phyloP scores from a whole-genome alignment of 192 early-diverging fungal genomes.

The Linnemannia schmuckeri region DNA sequence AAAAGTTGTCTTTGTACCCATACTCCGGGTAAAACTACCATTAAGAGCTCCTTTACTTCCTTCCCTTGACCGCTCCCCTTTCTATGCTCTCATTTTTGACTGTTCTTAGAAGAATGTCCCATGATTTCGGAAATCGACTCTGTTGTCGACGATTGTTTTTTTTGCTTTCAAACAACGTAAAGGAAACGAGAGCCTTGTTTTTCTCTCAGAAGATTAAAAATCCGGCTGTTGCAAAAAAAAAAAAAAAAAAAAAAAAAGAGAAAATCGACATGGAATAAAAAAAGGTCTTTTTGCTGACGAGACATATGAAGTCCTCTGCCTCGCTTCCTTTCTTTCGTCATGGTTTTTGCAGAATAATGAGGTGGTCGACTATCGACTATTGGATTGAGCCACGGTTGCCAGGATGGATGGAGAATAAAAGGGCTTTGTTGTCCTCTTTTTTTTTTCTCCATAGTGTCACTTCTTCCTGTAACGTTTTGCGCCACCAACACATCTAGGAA shows the following conservation, averaged over 20 bases:
- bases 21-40: background rate
- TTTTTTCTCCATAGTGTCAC: background rate
- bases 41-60: background rate
- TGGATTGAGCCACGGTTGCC: slow-evolving; percentile 1
- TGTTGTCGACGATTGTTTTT: background rate
- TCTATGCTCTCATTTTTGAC: background rate
- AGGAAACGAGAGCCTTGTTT: background rate
- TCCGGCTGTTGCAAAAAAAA: background rate
- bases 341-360: background rate
- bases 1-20: background rate
- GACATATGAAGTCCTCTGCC: too few relatives aligned
- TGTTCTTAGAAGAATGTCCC: background rate
- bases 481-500: background rate
- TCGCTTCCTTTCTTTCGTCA: too few relatives aligned
- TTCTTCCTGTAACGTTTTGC: background rate
- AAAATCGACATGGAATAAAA: background rate
- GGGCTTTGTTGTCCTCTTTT: background rate
- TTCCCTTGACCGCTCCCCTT: background rate
- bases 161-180: background rate
- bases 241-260: too few relatives aligned
- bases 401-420: background rate
- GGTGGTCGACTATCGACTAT: slow-evolving; percentile 2
- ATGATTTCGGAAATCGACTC: background rate
- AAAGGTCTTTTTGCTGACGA: background rate
- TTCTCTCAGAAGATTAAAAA: background rate